phyloP scores from a whole-genome alignment of 2,329 filamentous ascomycete species.

The Aspergillus awamori region DNA sequence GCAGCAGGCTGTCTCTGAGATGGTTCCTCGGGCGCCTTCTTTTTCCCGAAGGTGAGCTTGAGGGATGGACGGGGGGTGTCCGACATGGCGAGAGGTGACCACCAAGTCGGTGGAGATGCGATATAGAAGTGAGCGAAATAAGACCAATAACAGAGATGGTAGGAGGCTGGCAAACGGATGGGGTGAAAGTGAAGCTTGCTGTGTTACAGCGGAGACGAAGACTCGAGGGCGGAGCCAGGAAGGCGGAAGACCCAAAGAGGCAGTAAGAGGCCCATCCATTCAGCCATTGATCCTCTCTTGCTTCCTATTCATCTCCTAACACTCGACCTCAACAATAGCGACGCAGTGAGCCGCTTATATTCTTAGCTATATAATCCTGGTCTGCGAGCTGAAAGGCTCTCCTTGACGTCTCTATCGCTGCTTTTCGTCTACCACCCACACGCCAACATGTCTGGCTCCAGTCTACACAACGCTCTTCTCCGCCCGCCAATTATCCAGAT shows the following conservation, averaged over 20 bases:
- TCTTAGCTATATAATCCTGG: not conserved
- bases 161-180: not conserved
- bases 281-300: slow-evolving; percentile 3
- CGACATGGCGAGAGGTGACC: slow-evolving; percentile 35
- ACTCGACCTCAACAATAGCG: not conserved
- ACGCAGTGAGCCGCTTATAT: not conserved
- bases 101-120: not conserved
- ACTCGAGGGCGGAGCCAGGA: not conserved
- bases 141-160: not conserved
- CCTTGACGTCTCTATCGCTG: not conserved
- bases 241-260: slow-evolving; percentile 13
- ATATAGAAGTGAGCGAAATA: not conserved
- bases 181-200: not conserved
- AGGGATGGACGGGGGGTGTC: slow-evolving; percentile 39
- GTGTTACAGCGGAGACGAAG: not conserved
- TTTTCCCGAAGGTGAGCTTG: slow-evolving; percentile 48
- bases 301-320: slow-evolving; percentile 5
- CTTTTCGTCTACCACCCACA: not conserved
- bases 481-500: slow-evolving; percentile 88
- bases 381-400: not conserved
- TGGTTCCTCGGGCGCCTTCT: slow-evolving; percentile 33
- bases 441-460: slow-evolving; percentile 49
- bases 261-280: not conserved
- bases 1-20: slow-evolving; percentile 25
- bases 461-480: slow-evolving; percentile 74